These are phyloP conservation scores for Hyaloscypha hepaticicola DNA, from an alignment of 495 filamentous ascomycete species.

Conservation along the genomic window DNA sequence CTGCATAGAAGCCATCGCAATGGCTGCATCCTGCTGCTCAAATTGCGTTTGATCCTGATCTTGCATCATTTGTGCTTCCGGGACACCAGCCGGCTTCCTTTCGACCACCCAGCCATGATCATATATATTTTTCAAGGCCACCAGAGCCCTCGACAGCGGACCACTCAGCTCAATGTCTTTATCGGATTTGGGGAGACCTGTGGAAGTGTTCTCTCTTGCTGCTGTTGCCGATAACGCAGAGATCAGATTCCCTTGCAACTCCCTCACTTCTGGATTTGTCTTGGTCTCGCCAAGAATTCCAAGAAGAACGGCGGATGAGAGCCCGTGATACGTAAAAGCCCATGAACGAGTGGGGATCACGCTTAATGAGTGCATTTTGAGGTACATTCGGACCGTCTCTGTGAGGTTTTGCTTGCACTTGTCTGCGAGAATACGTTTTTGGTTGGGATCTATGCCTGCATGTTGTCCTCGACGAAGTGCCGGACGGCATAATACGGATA, in stretches of 20 bases:
- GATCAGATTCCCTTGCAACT: slow-evolving; percentile 55
- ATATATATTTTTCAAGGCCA: slow-evolving; percentile 56
- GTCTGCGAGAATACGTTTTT: slow-evolving; percentile 49
- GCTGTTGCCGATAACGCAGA: slow-evolving; percentile 54
- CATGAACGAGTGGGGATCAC: slow-evolving; percentile 64
- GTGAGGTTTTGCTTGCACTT: slow-evolving; percentile 61
- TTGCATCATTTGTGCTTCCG: slow-evolving; percentile 18
- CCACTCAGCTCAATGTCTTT: slow-evolving; percentile 56
- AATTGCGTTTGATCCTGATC: slow-evolving; percentile 35
- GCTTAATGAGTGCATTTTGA: slow-evolving; percentile 65
- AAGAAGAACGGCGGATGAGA: slow-evolving; percentile 63
- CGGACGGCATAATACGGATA: slow-evolving; percentile 55
- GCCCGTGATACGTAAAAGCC: slow-evolving; percentile 64
- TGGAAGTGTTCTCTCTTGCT: slow-evolving; percentile 41
- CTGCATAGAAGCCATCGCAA: slow-evolving; percentile 57
- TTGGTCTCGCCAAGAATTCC: slow-evolving; percentile 64
- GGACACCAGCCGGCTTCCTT: slow-evolving; percentile 3
- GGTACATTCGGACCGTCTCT: slow-evolving; percentile 66
- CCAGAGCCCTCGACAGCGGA: slow-evolving; percentile 50
- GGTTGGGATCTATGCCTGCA: slow-evolving; percentile 38
- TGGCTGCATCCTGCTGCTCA: slow-evolving; percentile 51
- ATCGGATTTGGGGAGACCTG: slow-evolving; percentile 41
- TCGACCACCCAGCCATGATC: slow-evolving; percentile 48
- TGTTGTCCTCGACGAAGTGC: slow-evolving; percentile 46
- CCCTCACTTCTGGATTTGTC: slow-evolving; percentile 52